A percentile compares a stretch with the other conserved stretches of the same genome.
These are phyloP conservation scores for Escallonia rubra DNA, from an alignment of 129 eudicot genomes.

Conservation along the genomic window DNA sequence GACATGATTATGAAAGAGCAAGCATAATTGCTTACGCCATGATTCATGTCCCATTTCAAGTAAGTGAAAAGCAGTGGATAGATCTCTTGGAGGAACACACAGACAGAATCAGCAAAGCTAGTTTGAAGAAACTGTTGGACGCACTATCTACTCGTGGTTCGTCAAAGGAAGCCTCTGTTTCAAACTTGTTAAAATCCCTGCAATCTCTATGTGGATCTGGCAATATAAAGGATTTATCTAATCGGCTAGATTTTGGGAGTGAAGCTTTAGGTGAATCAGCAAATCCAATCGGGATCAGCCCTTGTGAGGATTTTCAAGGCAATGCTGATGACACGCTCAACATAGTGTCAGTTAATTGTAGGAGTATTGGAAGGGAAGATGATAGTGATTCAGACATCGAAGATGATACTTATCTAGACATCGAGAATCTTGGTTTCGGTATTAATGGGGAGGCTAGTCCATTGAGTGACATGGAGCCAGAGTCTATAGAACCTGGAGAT, in stretches of 20 bases:
- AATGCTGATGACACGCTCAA: neutral
- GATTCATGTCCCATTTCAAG: slow-evolving; percentile 80
- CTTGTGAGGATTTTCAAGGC: neutral
- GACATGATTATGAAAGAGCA: slow-evolving; percentile 50
- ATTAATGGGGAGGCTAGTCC: slow-evolving; percentile 18
- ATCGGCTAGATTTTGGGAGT: neutral
- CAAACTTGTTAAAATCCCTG: slow-evolving; percentile 50
- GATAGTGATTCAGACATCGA: slow-evolving; percentile 16
- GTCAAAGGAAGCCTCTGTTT: slow-evolving; percentile 52
- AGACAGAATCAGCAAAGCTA: slow-evolving; percentile 42
- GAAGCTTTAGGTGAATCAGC: slow-evolving; percentile 10
- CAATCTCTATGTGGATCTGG: slow-evolving; percentile 44
- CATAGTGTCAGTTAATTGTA: neutral
- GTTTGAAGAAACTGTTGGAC: slow-evolving; percentile 36
- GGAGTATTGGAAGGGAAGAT: neutral
- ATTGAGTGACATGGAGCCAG: slow-evolving; percentile 16
- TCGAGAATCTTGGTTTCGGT: slow-evolving; percentile 9
- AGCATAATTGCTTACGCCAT: slow-evolving; percentile 51
- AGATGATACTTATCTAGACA: slow-evolving; percentile 10
- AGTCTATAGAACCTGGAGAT: slow-evolving; percentile 7
- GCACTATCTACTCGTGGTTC: slow-evolving; percentile 27
- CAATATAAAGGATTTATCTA: slow-evolving; percentile 9
- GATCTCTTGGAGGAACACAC: slow-evolving; percentile 50
- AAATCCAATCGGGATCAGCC: neutral
- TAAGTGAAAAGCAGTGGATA: slow-evolving; percentile 65